Base-by-base conservation (phyloP, 208 protist genomes). In the Trypanosoma melophagium region DNA sequence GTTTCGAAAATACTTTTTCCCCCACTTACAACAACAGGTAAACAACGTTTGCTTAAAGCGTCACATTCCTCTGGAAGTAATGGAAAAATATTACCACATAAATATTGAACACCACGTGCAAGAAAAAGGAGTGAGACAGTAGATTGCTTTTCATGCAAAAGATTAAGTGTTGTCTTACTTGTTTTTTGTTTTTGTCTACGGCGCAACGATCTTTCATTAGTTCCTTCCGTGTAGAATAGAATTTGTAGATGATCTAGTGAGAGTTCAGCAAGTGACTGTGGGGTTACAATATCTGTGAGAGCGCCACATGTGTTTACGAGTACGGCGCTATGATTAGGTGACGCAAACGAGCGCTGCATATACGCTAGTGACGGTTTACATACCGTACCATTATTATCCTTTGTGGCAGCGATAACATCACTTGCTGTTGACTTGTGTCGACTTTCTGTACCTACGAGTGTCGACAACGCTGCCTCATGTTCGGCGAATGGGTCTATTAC, bases 401-500 rank as follows among this genome's bases (percentile, higher is more conserved):
- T 62, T 47, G 45, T 77, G 54, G 69, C 77, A 28, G 79, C 83
- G 19, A 91, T 49, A n/a, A 94, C 9, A 13, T 70, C 70, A 54
- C 24, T 52, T 7, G 61, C 31, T 4, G 54, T 28, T 10, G 54
- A 21, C 22, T 68, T 67, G 1, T 21, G 17, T 42, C 41, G 47
- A 41, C 49, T 25, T 57, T 73, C 71, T 72, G 57, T 47, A 19
- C 73, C 79, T 38, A 69, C 64, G 19, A 86, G 52, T 21, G 58
- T 25, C 16, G 76, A 75, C 56, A 80, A 25, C 2, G 83, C 81
- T 10, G 58, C 57, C 10, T 60, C 58, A 73, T 80, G 41, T 47
- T 94, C 88, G 19, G 83, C 88, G 67, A 82, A 88, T 10, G 83
- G 71, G 60, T 95, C 86, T 19, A 92, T 59, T 35, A 95, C 51